Percentiles rank a stretch among this genome's conserved stretches.
These are phyloP conservation scores for Wickerhamiella kazuoi DNA, from an alignment of 805 yeast genomes.

Conservation along the genomic window DNA sequence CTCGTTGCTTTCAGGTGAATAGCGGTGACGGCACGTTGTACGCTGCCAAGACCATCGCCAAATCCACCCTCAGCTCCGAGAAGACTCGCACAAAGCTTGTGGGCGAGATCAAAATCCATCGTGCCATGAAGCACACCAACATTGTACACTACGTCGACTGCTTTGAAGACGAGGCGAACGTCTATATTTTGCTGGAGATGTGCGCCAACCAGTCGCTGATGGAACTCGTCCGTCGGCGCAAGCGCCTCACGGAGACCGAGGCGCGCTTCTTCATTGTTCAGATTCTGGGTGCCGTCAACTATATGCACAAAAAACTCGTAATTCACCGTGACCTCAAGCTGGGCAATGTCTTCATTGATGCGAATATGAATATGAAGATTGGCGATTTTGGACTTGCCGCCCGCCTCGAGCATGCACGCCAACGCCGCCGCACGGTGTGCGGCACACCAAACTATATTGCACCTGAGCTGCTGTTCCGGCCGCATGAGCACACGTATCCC, in stretches of 20 bases:
- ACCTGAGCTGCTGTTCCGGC: constrained; percentile 71
- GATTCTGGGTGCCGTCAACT: constrained; percentile 82
- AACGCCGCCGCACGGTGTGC: constrained; percentile 82
- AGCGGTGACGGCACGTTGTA: constrained; percentile 67
- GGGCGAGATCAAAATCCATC: constrained; percentile 90
- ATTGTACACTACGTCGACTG: constrained; percentile 89
- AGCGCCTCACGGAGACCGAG: constrained; percentile 77
- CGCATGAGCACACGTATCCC: constrained; percentile 72
- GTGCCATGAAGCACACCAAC: constrained; percentile 71
- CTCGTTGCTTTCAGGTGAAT: constrained; percentile 92
- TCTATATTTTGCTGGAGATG: constrained; percentile 80
- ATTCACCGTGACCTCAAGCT: constrained; percentile 91
- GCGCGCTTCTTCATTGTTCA: constrained; percentile 81
- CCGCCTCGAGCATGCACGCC: constrained; percentile 50
- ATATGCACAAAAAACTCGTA: constrained; percentile 80
- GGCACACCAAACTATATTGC: constrained; percentile 99
- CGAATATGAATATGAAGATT: constrained; percentile 80
- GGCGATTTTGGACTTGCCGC: constrained; percentile 99
- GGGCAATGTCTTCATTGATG: constrained; percentile 90
- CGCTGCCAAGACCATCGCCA: constrained; percentile 97
- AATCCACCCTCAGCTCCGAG: constrained; percentile 77
- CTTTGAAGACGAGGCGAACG: constrained; percentile 90
- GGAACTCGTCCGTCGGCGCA: constrained; percentile 78
- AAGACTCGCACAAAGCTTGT: constrained; percentile 64
- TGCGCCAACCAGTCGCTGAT: constrained; percentile 89